Base-by-base conservation (phyloP, 768 basidiomycete genomes). In the Ramaria sp. region DNA sequence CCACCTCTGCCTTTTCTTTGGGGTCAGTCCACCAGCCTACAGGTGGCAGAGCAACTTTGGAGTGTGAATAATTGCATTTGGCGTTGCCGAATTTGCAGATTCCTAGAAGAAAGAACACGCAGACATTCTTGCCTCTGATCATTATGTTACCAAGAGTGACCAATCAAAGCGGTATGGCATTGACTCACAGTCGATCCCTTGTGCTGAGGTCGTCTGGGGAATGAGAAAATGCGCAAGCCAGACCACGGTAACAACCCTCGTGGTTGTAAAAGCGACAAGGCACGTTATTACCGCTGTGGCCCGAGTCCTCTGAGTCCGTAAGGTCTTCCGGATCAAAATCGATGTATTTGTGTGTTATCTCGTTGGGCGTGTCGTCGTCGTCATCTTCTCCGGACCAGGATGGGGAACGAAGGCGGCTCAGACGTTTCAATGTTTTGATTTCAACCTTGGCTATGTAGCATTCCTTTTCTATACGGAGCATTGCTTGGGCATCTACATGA, bases 231-330 rank as follows among this genome's bases (percentile, higher is more conserved):
- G 42, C 19, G 58, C 63, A 64, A 1, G 47, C 31, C 20, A 3
- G 31, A 27, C 63, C 63, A 50, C 60, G 57, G 49, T 49, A 48
- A 49, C 64, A 65, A 43, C 60, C 60, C n/a, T 50, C 42, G 63
- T 61, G 61, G 60, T 65, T 65, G 61, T 65, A 65, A 59, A 60
- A 63, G 27, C 60, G 54, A 38, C 64, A 65, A 15, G 64, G 63
- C 3, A 50, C 57, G 38, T 47, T 55, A 27, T 33, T 59, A 31
- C 59, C 64, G 9, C 45, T 53, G 53, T 62, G 61, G 1, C 51
- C 20, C 3, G 59, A 60, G 48, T 65, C 63, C 51, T 54, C 56
- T 24, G 64, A 62, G 57, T 63, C 62, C 12, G 63, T n/a, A 20
- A 22, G 34, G 31, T 52, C 22, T 15, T 52, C 51, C 7, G 51